Conservation (phyloP, 371 early-diverging fungal species). For the Mortierella sp. region DNA sequence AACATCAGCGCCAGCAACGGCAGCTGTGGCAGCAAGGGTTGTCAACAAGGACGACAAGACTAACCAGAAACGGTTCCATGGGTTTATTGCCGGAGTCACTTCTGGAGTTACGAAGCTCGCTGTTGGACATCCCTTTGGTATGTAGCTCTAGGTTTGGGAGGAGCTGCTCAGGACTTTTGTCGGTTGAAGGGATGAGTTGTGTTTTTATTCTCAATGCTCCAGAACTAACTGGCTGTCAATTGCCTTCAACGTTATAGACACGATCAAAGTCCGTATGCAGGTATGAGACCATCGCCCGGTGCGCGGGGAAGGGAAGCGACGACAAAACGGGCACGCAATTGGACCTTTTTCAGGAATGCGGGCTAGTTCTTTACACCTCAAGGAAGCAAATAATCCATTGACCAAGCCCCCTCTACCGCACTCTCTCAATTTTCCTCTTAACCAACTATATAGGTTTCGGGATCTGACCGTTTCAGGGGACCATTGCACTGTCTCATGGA, state of each 20-base stretch:
- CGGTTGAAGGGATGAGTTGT: not conserved
- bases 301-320: not conserved
- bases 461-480: slow-evolving; percentile 85
- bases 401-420: not conserved
- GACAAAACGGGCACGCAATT: too few relatives aligned
- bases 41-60: slow-evolving; percentile 23
- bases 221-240: not conserved
- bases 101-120: slow-evolving; percentile 86
- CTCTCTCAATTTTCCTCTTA: not conserved
- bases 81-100: slow-evolving; percentile 83
- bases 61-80: slow-evolving; percentile 72
- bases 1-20: not conserved
- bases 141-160: not conserved
- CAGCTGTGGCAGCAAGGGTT: not conserved
- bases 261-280: slow-evolving; percentile 84
- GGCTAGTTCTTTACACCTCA: not conserved
- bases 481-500: slow-evolving; percentile 86
- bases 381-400: not conserved
- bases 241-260: slow-evolving; percentile 61
- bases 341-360: not conserved
- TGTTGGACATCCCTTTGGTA: slow-evolving; percentile 89
- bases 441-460: slow-evolving; percentile 75
- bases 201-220: not conserved
- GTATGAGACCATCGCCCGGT: slow-evolving; percentile 12
- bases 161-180: not conserved